Evolutionary conservation across 140 eudicot species (phyloP).

Genomic region (Senecio squalidus): DNA sequence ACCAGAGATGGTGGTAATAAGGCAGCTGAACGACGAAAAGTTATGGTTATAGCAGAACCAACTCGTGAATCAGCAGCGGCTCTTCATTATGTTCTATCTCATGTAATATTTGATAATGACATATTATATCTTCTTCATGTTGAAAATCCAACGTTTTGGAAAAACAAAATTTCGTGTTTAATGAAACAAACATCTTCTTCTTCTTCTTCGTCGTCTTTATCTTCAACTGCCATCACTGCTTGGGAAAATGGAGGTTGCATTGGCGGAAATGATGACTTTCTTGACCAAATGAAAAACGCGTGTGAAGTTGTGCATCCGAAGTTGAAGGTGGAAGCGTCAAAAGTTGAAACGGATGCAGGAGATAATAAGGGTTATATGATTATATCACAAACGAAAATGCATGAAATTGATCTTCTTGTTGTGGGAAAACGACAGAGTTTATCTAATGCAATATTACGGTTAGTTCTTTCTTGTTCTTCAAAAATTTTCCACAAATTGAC

Average conservation of each 20-base stretch:
- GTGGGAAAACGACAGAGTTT: conserved; percentile 53
- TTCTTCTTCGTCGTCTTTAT: neutral
- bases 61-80: conserved; percentile 63
- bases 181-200: conserved; percentile 16
- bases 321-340: conserved; percentile 32
- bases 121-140: conserved; percentile 59
- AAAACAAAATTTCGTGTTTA: conserved; percentile 38
- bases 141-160: conserved; percentile 39
- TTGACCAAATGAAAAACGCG: conserved; percentile 54
- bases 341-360: conserved; percentile 40
- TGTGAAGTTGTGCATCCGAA: conserved; percentile 40
- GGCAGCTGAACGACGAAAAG: conserved; percentile 27
- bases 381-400: conserved; percentile 31
- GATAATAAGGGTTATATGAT: conserved; percentile 54
- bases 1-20: conserved; percentile 20
- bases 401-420: conserved; percentile 45
- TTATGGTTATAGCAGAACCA: conserved; percentile 80
- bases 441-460: conserved; percentile 51
- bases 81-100: conserved; percentile 58
- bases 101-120: conserved; percentile 44
- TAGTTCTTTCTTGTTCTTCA: conserved; percentile 11
- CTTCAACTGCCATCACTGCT: conserved; percentile 1
- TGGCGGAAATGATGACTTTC: conserved; percentile 35
- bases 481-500: neutral
- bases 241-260: conserved; percentile 11